These are phyloP conservation scores for Plectranthus barbatus DNA, from an alignment of 257 asterid genomes.

Conservation along the genomic window DNA sequence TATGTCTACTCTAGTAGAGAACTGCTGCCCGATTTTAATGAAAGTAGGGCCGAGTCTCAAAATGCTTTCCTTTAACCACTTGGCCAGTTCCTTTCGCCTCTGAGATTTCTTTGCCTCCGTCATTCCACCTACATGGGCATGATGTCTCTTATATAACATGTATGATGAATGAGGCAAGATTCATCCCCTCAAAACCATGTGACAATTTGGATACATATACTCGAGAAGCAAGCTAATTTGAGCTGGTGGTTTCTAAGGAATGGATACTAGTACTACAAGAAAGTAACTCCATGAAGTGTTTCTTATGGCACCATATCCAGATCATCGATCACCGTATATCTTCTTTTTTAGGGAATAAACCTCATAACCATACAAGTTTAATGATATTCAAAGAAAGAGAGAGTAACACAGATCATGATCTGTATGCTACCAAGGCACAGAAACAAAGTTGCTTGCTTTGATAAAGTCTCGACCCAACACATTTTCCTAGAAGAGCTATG, in stretches of 20 bases:
- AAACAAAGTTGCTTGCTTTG: background rate
- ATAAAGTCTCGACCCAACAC: background rate
- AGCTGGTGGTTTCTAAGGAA: background rate
- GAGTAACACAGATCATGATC: background rate
- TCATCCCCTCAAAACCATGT: background rate
- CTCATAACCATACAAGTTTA: background rate
- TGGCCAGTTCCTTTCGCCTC: constrained; percentile 78
- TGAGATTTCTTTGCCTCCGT: constrained; percentile 65
- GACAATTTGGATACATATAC: background rate
- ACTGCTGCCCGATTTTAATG: constrained; percentile 96
- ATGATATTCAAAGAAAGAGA: background rate
- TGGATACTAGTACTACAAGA: background rate
- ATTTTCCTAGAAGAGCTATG: background rate
- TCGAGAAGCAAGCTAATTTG: background rate
- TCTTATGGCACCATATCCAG: background rate
- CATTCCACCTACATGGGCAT: constrained; percentile 60
- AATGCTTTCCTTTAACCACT: constrained; percentile 88
- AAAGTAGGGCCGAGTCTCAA: constrained; percentile 95
- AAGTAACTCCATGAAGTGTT: background rate
- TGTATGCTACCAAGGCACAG: background rate
- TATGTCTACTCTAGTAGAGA: constrained; percentile 95
- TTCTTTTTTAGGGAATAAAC: background rate
- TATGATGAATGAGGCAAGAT: background rate
- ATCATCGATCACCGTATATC: background rate
- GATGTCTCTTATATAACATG: background rate